Conservation (phyloP, 1,284 basidiomycete species). For the Amylostereum areolatum region DNA sequence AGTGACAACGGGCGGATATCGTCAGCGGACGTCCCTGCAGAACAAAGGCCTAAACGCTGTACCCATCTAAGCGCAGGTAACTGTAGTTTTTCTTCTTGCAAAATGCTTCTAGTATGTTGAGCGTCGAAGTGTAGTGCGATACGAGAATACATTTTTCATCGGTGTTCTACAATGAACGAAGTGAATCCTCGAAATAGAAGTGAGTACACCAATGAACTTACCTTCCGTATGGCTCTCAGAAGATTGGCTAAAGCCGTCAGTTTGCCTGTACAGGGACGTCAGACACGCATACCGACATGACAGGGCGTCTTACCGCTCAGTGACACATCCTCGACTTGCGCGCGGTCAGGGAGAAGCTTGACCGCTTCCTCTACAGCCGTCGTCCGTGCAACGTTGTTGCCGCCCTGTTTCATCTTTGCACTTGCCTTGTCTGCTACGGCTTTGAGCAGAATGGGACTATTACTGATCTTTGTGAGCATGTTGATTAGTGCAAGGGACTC, state of each 20-base stretch:
- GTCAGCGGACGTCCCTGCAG: conserved; percentile 6
- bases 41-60: conserved; percentile 11
- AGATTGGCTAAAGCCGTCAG: conserved; percentile 72
- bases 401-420: conserved; percentile 26
- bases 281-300: conserved; percentile 1
- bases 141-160: conserved; percentile 93
- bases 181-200: too few species aligned
- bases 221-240: conserved; percentile 60
- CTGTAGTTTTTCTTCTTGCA: conserved; percentile 76
- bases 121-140: conserved; percentile 86
- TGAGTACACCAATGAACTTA: conserved; percentile 19
- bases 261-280: conserved; percentile 55
- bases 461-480: conserved; percentile 86
- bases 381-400: conserved; percentile 33
- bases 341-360: conserved; percentile 57
- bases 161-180: conserved; percentile 50
- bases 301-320: conserved; percentile 56
- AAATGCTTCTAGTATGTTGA: conserved; percentile 87
- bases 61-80: conserved; percentile 89
- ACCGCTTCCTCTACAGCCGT: conserved; percentile 59
- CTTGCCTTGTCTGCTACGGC: conserved; percentile 60
- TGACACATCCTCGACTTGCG: conserved; percentile 62
- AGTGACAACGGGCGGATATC: not conserved
- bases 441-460: conserved; percentile 84
- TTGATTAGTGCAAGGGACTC: conserved; percentile 83